These are phyloP conservation scores for Paralagenidium karlingii DNA, from an alignment of 352 stramenopile species.

Conservation along the genomic window DNA sequence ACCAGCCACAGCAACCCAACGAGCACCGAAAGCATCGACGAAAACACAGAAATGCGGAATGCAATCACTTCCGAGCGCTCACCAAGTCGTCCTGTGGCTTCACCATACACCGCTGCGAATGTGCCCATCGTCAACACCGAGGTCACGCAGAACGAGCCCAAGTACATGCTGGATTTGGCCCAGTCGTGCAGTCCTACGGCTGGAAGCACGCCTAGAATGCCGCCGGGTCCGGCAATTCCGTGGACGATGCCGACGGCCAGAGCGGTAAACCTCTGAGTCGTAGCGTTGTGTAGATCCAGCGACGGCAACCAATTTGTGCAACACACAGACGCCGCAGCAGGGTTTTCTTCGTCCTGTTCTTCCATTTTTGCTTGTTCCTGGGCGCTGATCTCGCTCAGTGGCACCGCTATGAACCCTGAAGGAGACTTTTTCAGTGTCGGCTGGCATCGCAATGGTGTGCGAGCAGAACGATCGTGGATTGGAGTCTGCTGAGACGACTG, in stretches of 20 bases:
- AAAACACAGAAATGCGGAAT: conserved; percentile 73
- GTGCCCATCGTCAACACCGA: conserved; percentile 85
- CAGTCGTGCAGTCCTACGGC: conserved; percentile 79
- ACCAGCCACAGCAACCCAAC: conserved; percentile 77
- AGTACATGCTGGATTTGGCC: conserved; percentile 71
- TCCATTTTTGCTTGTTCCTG: no score
- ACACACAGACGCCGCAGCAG: no score
- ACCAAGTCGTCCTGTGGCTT: conserved; percentile 46
- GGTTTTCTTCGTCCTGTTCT: no score
- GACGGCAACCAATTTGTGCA: no score
- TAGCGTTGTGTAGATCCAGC: not conserved
- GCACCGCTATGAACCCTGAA: no score
- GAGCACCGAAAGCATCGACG: conserved; percentile 70
- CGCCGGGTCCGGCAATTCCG: conserved; percentile 69
- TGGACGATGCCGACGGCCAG: conserved; percentile 84
- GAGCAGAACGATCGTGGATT: no score
- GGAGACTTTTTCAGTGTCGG: no score
- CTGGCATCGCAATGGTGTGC: no score
- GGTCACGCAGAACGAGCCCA: conserved; percentile 82
- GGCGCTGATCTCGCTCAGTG: no score
- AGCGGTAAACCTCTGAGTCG: conserved; percentile 42
- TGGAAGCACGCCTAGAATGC: conserved; percentile 82
- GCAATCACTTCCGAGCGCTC: conserved; percentile 62
- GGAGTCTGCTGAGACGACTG: no score
- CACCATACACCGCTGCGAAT: conserved; percentile 80